Evolutionary conservation across 805 yeast genomes (phyloP).

Genomic region (Yamadazyma phyllophila): DNA sequence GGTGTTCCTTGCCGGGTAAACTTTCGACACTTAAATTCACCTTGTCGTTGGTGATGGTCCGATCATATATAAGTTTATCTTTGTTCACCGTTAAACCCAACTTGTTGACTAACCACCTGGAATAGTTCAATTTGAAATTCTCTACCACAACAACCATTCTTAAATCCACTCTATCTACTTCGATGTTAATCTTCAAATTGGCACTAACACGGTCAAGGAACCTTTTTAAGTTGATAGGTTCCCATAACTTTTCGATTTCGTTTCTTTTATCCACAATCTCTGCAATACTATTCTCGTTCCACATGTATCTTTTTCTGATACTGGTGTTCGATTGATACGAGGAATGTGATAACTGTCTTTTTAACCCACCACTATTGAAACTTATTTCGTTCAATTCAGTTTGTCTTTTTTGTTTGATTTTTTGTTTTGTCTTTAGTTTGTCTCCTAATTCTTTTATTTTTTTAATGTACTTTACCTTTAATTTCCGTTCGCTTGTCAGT

Average conservation of each 20-base stretch:
- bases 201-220: conserved; percentile 30
- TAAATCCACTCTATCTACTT: conserved; percentile 21
- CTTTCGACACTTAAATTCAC: conserved; percentile 36
- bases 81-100: conserved; percentile 35
- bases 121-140: conserved; percentile 46
- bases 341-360: conserved; percentile 17
- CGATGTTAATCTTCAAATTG: conserved; percentile 23
- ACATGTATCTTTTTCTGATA: conserved; percentile 11
- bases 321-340: conserved; percentile 5
- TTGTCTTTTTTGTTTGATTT: conserved; percentile 19
- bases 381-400: conserved; percentile 34
- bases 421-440: conserved; percentile 21
- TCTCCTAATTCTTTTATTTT: conserved; percentile 29
- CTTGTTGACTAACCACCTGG: conserved; percentile 51
- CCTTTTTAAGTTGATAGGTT: conserved; percentile 39
- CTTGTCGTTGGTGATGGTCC: conserved; percentile 22
- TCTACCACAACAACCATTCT: conserved; percentile 44
- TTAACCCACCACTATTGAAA: conserved; percentile 9
- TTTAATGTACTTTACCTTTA: conserved; percentile 30
- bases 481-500: conserved; percentile 24
- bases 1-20: conserved; percentile 37
- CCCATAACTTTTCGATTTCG: conserved; percentile 45
- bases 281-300: conserved; percentile 15
- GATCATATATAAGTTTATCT: conserved; percentile 25
- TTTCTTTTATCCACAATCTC: conserved; percentile 26